These are phyloP conservation scores for Fusarium fujikuroi DNA, from an alignment of 2,329 filamentous ascomycete genomes.

Conservation along the genomic window DNA sequence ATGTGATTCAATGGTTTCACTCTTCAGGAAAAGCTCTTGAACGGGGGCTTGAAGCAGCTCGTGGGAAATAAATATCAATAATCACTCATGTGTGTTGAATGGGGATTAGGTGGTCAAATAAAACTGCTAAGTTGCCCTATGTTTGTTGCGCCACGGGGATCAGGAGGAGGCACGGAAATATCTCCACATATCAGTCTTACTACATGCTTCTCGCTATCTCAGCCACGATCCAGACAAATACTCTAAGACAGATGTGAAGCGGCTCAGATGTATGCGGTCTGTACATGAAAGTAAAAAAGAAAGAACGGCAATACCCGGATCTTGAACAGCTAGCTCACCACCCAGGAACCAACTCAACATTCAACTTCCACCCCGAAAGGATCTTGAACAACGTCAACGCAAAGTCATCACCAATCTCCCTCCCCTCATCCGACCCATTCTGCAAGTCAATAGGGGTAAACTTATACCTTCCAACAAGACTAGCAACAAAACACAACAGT, in stretches of 20 bases:
- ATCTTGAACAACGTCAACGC: neutral
- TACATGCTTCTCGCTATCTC: fast-evolving
- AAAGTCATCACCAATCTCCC: neutral
- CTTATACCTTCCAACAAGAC: neutral
- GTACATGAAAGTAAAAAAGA: fast-evolving
- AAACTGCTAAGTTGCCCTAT: too few species aligned
- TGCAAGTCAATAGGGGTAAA: neutral
- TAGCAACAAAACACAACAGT: neutral
- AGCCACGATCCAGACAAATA: too few species aligned
- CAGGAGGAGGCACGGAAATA: too few species aligned
- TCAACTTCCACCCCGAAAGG: neutral
- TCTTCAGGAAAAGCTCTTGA: too few species aligned
- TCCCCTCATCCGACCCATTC: neutral
- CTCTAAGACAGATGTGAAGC: too few species aligned
- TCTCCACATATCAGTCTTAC: fast-evolving
- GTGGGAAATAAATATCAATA: too few species aligned
- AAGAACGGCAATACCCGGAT: neutral
- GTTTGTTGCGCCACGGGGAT: too few species aligned
- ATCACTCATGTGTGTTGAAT: too few species aligned
- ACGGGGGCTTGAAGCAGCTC: too few species aligned
- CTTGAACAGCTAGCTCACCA: fast-evolving
- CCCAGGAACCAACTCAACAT: neutral
- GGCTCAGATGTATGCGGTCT: fast-evolving
- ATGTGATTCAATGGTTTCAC: too few species aligned
- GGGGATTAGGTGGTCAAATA: fast-evolving